Base-by-base conservation (phyloP, 2,329 filamentous ascomycete genomes). In the Diplodia mutila region DNA sequence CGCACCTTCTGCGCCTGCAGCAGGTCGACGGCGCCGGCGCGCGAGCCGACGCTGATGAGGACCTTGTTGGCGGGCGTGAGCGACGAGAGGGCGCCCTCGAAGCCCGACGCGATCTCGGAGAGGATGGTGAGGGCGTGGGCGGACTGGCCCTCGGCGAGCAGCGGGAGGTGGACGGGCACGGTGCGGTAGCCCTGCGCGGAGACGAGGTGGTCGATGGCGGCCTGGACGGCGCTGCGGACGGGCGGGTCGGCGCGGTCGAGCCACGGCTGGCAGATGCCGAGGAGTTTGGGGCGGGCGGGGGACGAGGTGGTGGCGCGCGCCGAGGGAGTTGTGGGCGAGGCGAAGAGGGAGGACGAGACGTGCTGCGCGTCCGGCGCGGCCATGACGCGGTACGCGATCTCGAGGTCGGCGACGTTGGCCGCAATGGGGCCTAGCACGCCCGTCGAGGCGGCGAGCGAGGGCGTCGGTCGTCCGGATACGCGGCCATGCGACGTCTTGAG, bases 71-170 rank as follows among this genome's bases (percentile, higher is more conserved):
- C 83, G 3, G 88, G 80, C 18, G 88, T 89, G 59, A 94, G 82
- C 16, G 85, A 80, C 12, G 81, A 77, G 52, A 90, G 86, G 66
- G 84, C 77, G 0, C 81, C 74, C 42, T 7, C 18, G 18, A 82
- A 79, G 34, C 78, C 77, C 68, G 77, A 86, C 72, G 86, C 82
- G 71, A 89, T 87, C 76, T 97, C 93, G 27, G 86, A 80, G 69
- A 97, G 86, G 76, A 94, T 95, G 61, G 90, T 90, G 53, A 91
- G 83, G 23, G 89, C 87, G 79, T 97, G 94, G 0, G 92, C 91
- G 57, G 89, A 82, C 76, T 94, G 92, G 23, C 88, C 91, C 76
- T 93, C 87, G 57, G 85, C 79, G n/a, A 91, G 77, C 68, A 88
- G 84, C 0, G 91, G 91, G 63, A 94, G 85, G 48, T 79, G 80